Percentiles rank a stretch among this genome's conserved stretches.
These are phyloP conservation scores for Copromyces sp. DNA, from an alignment of 495 filamentous ascomycete genomes.

Conservation along the genomic window DNA sequence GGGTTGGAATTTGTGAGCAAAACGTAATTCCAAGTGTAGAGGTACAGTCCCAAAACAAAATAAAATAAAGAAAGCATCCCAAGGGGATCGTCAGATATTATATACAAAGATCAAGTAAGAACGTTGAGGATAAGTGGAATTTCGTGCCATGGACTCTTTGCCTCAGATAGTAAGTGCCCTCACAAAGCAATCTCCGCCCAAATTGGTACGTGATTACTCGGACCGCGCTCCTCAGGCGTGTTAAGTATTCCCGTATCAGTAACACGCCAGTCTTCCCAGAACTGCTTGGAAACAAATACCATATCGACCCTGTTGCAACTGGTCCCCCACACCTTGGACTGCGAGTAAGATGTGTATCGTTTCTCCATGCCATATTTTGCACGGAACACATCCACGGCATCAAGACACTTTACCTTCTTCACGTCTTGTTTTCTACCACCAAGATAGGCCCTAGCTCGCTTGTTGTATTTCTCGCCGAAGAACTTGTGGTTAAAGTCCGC, in stretches of 20 bases:
- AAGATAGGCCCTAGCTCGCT: conserved; percentile 19
- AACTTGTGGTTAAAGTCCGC: conserved; percentile 40
- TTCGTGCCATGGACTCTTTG: not conserved
- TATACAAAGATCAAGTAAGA: not conserved
- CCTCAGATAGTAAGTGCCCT: not conserved
- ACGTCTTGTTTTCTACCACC: conserved; percentile 11
- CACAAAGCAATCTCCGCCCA: conserved; percentile 13
- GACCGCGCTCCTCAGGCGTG: conserved; percentile 22
- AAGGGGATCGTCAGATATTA: not conserved
- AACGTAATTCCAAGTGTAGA: not conserved
- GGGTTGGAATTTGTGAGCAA: not conserved
- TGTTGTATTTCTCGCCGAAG: conserved; percentile 23
- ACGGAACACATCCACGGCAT: conserved; percentile 24
- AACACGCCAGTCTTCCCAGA: conserved; percentile 12
- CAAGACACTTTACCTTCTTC: conserved; percentile 4
- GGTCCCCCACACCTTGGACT: conserved; percentile 21
- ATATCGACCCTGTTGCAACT: conserved; percentile 33
- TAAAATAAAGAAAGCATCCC: not conserved
- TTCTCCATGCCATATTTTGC: conserved; percentile 13
- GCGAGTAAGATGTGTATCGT: conserved; percentile 25
- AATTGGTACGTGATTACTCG: conserved; percentile 29
- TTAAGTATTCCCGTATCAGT: conserved; percentile 24
- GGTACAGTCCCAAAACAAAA: not conserved
- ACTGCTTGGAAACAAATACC: conserved; percentile 17
- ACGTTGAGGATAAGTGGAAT: not conserved